Base-by-base conservation (phyloP, 225 moss, liverwort and hornwort genomes). In the Polytrichum commune region DNA sequence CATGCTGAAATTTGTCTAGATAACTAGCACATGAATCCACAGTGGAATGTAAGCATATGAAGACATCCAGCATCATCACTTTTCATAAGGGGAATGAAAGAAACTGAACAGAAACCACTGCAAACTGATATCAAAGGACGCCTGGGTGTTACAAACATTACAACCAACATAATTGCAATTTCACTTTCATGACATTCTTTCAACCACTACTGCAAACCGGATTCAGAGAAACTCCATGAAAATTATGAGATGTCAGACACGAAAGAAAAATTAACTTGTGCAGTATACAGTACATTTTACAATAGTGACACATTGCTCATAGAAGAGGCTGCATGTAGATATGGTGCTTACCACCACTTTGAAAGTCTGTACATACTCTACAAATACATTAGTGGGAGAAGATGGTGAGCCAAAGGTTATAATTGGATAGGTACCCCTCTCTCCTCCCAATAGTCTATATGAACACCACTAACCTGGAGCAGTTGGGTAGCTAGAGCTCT, bases 281-380 rank as follows among this genome's bases (percentile, higher is more conserved):
- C 26, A 24, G 18, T 22, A 27, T 68, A 53, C 54, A 54, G 13
- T 27, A 26, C 67, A 68, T 29, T 65, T 65, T 32, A 29, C 20
- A 33, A 32, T 19, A 5, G 10, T 65, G 20, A 65, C 65, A 65
- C 13, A 32, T 18, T 19, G 19, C 16, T 16, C 27, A 63, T 65
- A 65, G 33, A 24, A 53, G 53, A 27, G 54, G 68, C 53, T 53
- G 67, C 53, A 68, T 5, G 29, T 29, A 33, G 66, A 66, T 38
- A 30, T 30, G 32, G 29, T 33, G 19, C 66, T 46, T 46, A 54
- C 24, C 25, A 54, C 68, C 54, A 54, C 53, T 22, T 68, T 60
- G 8, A 32, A 71, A 73, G 80, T 78, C 53, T 86, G 83, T 78
- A 86, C 86, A 86, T 78, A 73, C 60, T 73, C 70, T 83, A 86